Base-by-base conservation (phyloP, 2,329 filamentous ascomycete species). In the Phyllosticta citrichinensis region DNA sequence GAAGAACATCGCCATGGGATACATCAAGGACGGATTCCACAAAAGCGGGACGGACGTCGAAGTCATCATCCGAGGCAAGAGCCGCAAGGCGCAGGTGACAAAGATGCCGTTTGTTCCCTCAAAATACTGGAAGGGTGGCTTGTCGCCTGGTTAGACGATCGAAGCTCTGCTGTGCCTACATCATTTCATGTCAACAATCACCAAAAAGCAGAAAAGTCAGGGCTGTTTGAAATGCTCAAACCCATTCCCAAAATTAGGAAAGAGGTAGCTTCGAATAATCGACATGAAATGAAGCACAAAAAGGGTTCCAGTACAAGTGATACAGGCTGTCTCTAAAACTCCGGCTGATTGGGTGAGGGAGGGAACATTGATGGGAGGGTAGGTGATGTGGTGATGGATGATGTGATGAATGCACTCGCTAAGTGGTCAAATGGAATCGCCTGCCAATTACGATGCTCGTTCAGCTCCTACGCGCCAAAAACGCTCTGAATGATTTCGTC, bases 1-100 rank as follows among this genome's bases (percentile, higher is more conserved):
- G 65, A 88, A 88, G 79, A 97, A 97, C 74, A 93, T 99, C 64
- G 91, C 93, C 61, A 99, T 99, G 94, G 94, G 87, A 0, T 96
- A 96, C 71, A 80, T 97, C 70, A 84, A 85, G 75, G 85, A 89
- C 64, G 90, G 90, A 0, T 76, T 87, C 71, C 90, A 96, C 74
- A 95, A 95, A 81, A 80, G 83, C 33, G 91, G 91, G 11, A 96
- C 91, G 0, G 87, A 93, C 76, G 78, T 96, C 6, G 82, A 86
- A 19, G 86, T 96, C 3, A 73, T 90, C 50, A 87, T 96, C 2
- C 80, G 92, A 58, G 91, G 91, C 20, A 89, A 86, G 77, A 79
- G 83, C 70, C 84, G 90, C 68, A 86, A 85, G 75, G 91, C 87
- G 0, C 82, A 83, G 3, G 88, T 96, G 33, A 82, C 85, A 9